Percentiles rank a stretch among this genome's conserved stretches.
phyloP scores from a whole-genome alignment of 1,284 basidiomycete genomes.

The Coriolopsis trogii region DNA sequence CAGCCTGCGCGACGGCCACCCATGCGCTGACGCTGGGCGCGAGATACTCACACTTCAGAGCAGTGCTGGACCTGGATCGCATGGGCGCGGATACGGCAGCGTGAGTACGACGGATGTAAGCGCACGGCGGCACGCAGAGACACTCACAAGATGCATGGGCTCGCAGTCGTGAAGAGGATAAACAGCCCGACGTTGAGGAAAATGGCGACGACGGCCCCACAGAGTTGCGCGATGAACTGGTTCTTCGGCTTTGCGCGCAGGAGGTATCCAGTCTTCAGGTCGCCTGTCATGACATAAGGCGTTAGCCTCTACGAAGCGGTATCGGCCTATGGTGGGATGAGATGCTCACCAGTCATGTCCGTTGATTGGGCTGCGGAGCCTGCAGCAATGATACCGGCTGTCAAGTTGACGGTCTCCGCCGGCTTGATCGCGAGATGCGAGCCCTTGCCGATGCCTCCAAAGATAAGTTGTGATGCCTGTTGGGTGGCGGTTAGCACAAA shows the following conservation, averaged over 20 bases:
- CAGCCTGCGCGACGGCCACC: conserved; percentile 64
- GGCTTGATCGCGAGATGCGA: conserved; percentile 38
- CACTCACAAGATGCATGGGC: conserved; percentile 58
- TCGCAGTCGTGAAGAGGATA: conserved; percentile 64
- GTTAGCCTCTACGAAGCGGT: neutral
- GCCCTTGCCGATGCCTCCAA: conserved; percentile 60
- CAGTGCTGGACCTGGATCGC: neutral
- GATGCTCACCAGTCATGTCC: conserved; percentile 61
- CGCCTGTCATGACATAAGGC: conserved; percentile 27
- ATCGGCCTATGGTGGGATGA: neutral
- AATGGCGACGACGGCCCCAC: conserved; percentile 57
- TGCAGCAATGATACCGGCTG: conserved; percentile 61
- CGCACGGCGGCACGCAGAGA: no score
- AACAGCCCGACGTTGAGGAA: conserved; percentile 63
- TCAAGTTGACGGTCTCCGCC: conserved; percentile 58
- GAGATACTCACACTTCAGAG: conserved; percentile 50
- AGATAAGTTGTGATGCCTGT: conserved; percentile 59
- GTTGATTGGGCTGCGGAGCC: conserved; percentile 63
- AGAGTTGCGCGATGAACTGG: conserved; percentile 67
- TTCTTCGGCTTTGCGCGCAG: conserved; percentile 66
- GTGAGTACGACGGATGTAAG: no score
- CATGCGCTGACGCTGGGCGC: conserved; percentile 67
- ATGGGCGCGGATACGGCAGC: conserved; percentile 4
- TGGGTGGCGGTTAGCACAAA: neutral
- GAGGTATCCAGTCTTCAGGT: conserved; percentile 74